Conservation (phyloP, 345 rosid genomes). For the Conringia planisiliqua region DNA sequence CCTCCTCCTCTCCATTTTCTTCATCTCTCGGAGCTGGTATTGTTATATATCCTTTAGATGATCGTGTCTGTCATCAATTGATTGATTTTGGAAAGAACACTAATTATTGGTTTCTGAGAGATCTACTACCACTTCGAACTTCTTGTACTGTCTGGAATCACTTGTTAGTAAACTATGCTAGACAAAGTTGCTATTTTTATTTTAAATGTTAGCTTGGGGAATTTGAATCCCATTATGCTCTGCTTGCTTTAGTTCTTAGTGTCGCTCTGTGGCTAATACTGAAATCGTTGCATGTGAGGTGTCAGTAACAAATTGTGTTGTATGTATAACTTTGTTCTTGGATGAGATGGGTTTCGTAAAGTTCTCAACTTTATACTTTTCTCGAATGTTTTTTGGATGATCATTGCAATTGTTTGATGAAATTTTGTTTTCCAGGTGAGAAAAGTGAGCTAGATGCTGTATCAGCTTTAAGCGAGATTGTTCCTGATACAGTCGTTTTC, state of each 20-base stretch:
- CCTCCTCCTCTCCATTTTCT: conserved; percentile 41
- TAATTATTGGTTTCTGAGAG: background rate
- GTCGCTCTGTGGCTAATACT: background rate
- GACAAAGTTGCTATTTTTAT: conserved; percentile 12
- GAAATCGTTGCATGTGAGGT: background rate
- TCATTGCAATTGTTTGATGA: background rate
- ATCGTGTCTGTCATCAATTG: conserved; percentile 4
- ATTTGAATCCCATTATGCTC: background rate
- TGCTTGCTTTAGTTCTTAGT: background rate
- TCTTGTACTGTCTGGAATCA: background rate
- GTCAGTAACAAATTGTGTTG: background rate
- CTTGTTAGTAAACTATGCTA: background rate
- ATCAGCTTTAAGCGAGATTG: conserved; percentile 84
- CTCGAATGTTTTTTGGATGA: background rate
- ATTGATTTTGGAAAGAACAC: background rate
- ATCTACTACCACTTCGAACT: background rate
- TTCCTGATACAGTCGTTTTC: conserved; percentile 88
- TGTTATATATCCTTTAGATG: conserved; percentile 13
- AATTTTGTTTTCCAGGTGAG: conserved; percentile 35
- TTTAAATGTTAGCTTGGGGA: background rate
- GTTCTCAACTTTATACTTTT: background rate
- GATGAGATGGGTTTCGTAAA: background rate
- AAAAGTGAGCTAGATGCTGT: conserved; percentile 77
- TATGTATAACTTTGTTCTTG: background rate
- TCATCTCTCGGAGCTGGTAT: conserved; percentile 59